These are phyloP conservation scores for Heterobasidion parviporum DNA, from an alignment of 1,284 basidiomycete species.

Conservation along the genomic window DNA sequence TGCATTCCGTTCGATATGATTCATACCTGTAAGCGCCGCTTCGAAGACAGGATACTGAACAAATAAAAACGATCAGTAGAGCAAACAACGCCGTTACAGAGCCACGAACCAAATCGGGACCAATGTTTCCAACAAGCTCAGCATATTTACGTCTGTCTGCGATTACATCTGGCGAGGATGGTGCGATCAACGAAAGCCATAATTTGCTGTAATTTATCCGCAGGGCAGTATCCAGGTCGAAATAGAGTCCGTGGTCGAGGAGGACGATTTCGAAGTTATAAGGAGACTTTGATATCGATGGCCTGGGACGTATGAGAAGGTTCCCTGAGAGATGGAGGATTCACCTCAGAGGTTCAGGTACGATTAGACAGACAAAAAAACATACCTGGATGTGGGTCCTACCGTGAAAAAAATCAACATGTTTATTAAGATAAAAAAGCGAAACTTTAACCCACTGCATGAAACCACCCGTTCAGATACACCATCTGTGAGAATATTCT, in stretches of 20 bases:
- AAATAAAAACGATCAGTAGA: neutral
- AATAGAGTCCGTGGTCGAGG: slow-evolving; percentile 89
- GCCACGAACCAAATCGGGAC: slow-evolving; percentile 65
- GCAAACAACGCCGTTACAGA: neutral
- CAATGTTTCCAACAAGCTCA: slow-evolving; percentile 82
- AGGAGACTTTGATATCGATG: slow-evolving; percentile 58
- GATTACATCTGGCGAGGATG: slow-evolving; percentile 54
- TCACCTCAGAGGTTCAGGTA: neutral
- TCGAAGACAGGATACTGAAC: slow-evolving; percentile 77
- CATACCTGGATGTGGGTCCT: slow-evolving; percentile 68
- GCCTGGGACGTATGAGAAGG: slow-evolving; percentile 79
- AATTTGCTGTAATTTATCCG: slow-evolving; percentile 76
- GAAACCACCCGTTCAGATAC: slow-evolving; percentile 90
- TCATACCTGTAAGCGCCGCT: slow-evolving; percentile 68
- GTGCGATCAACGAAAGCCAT: slow-evolving; percentile 82
- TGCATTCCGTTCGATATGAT: neutral
- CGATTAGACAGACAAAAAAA: neutral
- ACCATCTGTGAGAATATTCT: slow-evolving; percentile 95
- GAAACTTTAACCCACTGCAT: slow-evolving; percentile 47
- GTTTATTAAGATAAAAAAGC: neutral
- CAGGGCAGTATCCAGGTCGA: slow-evolving; percentile 75
- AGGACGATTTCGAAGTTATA: slow-evolving; percentile 94
- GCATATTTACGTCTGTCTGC: slow-evolving; percentile 79
- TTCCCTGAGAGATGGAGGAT: slow-evolving; percentile 51
- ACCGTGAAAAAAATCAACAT: slow-evolving; percentile 3